Conservation (phyloP, 805 yeast genomes). For the Grigorovia humatica region DNA sequence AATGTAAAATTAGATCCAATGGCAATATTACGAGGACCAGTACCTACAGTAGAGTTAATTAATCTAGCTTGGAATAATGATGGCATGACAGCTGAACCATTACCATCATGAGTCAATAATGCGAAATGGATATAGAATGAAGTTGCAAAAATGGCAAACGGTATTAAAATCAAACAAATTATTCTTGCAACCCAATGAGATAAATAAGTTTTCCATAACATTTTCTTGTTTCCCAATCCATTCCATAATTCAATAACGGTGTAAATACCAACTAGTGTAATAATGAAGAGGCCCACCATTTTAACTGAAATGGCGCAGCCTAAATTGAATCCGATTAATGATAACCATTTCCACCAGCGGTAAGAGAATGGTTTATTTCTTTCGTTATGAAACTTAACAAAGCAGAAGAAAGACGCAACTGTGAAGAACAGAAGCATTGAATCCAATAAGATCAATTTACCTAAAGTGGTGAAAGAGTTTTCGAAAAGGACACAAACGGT, state of each 20-base stretch:
- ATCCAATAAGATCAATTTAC: slow-evolving; percentile 66
- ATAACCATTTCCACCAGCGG: slow-evolving; percentile 93
- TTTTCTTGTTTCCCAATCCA: slow-evolving; percentile 57
- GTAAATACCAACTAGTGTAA: slow-evolving; percentile 79
- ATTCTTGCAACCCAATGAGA: slow-evolving; percentile 61
- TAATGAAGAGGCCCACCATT: slow-evolving; percentile 93
- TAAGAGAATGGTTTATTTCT: slow-evolving; percentile 45
- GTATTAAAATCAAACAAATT: slow-evolving; percentile 53
- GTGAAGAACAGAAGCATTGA: slow-evolving; percentile 72
- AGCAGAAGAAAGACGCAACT: slow-evolving; percentile 52
- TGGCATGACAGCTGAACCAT: slow-evolving; percentile 75
- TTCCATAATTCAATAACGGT: slow-evolving; percentile 83
- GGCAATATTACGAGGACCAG: slow-evolving; percentile 64
- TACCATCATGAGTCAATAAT: slow-evolving; percentile 60
- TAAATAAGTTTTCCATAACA: slow-evolving; percentile 40
- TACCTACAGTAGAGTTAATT: slow-evolving; percentile 50
- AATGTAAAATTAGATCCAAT: slow-evolving; percentile 43
- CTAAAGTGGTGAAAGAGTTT: slow-evolving; percentile 56
- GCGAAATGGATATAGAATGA: slow-evolving; percentile 71
- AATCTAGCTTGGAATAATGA: slow-evolving; percentile 75
- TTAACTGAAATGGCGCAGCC: slow-evolving; percentile 91
- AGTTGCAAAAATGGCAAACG: slow-evolving; percentile 49
- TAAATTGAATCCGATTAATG: slow-evolving; percentile 71
- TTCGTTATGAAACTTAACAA: slow-evolving; percentile 44
- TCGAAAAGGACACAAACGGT: slow-evolving; percentile 57